Evolutionary conservation across 2,329 filamentous ascomycete species (phyloP), one percentile per base, ranked within the genome.

Genomic region (Pyrenophora seminiperda): DNA sequence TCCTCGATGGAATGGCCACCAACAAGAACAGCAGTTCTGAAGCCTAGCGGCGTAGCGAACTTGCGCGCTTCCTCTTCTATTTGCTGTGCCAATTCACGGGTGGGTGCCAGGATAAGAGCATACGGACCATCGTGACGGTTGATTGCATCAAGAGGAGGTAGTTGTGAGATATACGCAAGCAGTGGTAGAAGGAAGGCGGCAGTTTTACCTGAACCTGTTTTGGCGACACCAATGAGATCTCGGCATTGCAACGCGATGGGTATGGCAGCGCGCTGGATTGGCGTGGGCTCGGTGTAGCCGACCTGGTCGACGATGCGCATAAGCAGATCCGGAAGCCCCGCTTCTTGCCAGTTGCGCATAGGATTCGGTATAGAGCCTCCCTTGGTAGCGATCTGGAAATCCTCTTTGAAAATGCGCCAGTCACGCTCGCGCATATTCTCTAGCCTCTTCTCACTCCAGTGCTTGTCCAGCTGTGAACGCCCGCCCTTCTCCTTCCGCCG

Each of bases 341-440:
- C 96, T 73, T 99, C 94, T 38, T 83, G 71, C 94, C 94, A 99
- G 62, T 81, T 91, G 41, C 94, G 91, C 92, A 99, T 97, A 0
- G 94, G 94, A 65, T 97, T 93, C 1, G 94, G 94, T 47, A 97
- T 91, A 19, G 83, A 82, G 34, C 93, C 93, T 50, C 94, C 94
- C 73, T 96, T 97, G 7, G 91, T 97, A 32, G 88, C 82, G 70
- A 99, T 99, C 63, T 94, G 95, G 77, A 96, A 97, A 74, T 99
- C 92, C 73, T 97, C 94, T 76, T 97, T 99, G 85, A 99, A 97
- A 64, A 99, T 97, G 70, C 94, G 90, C 94, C 94, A 99, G 75
- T 99, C 94, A 71, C 94, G 83, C 76, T 97, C 92, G 56, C 91
- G 89, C 94, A 99, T 99, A 65, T 96, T 90, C 11, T 89, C 85